Evolutionary conservation across 495 filamentous ascomycete species (phyloP), one percentile per base, ranked within the genome.

Genomic region (Xylaria bambusicola): DNA sequence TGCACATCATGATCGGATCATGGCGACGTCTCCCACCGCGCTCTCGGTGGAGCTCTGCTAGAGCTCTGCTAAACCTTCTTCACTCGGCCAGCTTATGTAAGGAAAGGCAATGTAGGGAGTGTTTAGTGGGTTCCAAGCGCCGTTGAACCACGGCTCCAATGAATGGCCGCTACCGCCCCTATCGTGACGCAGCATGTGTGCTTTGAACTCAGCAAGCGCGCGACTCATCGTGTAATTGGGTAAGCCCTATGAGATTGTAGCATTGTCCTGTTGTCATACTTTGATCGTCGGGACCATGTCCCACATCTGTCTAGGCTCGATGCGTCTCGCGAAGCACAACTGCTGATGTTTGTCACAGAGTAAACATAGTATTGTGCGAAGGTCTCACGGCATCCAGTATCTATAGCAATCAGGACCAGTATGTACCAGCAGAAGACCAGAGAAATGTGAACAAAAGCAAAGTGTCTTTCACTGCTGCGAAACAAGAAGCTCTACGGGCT

Each of bases 1-100:
- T n/a, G n/a, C n/a, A n/a, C n/a, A n/a, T 49, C 45, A 58, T 58
- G 46, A 18, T 50, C 47, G 17, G 46, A 42, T 58, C 56, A 50
- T 51, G 24, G 56, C 46, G 36, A 41, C 17, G 18, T 40, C n/a
- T 52, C 5, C n/a, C 29, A 23, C 21, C 47, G 47, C 47, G 47
- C 20, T 33, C 31, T n/a, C 17, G 18, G 29, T 35, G 48, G 27
- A 36, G 51, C 26, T 42, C 24, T 41, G 10, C 26, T 44, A 26
- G 23, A 31, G 52, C 17, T 5, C 26, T 7, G 12, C 5, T 38
- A 13, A 9, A 38, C 3, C 6, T 38, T 10, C 15, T 51, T 36
- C 5, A 27, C 21, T 2, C 20, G 23, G 44, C 1, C 7, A 27
- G 20, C 20, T 44, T 38, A 38, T 38, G 41, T 33, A 51, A 23